Evolutionary conservation across 768 basidiomycete species (phyloP).

Genomic region (Kwoniella botswanensis): DNA sequence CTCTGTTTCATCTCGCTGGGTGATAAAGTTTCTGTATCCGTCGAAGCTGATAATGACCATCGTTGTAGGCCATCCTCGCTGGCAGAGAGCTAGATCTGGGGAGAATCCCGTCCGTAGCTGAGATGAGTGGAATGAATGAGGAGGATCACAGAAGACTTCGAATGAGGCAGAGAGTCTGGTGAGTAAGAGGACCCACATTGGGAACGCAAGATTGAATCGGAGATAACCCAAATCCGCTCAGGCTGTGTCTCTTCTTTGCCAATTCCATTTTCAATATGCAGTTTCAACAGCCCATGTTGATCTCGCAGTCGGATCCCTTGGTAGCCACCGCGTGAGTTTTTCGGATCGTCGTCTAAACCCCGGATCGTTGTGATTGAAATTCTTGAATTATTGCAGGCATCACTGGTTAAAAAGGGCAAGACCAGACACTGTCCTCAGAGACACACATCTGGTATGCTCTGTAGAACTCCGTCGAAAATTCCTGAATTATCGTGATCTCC

Average conservation of each 20-base stretch:
- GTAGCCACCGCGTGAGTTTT: constrained; percentile 29
- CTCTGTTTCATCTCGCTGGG: too few relatives aligned
- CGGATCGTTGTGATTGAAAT: constrained; percentile 1
- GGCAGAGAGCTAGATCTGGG: constrained; percentile 38
- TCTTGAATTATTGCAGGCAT: constrained; percentile 18
- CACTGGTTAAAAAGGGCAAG: constrained; percentile 31
- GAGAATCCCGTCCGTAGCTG: constrained; percentile 21
- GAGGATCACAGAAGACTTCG: constrained; percentile 17
- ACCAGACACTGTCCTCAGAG: constrained; percentile 24
- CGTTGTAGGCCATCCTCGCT: constrained; percentile 28
- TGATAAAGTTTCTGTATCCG: not conserved
- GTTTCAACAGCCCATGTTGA: constrained; percentile 39
- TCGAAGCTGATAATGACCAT: not conserved
- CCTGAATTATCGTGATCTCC: constrained; percentile 38
- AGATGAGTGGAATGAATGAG: constrained; percentile 25
- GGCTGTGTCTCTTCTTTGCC: constrained; percentile 40
- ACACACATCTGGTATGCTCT: constrained; percentile 31
- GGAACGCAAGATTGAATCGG: not conserved
- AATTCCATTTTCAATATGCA: constrained; percentile 44
- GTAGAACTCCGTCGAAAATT: constrained; percentile 36
- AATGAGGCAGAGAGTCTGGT: constrained; percentile 32
- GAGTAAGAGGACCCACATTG: not conserved
- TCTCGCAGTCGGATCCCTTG: constrained; percentile 35
- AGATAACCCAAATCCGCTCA: not conserved
- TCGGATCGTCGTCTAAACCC: too few relatives aligned